These are phyloP conservation scores for Gremmenia infestans DNA, from an alignment of 2,329 filamentous ascomycete species.

Conservation along the genomic window DNA sequence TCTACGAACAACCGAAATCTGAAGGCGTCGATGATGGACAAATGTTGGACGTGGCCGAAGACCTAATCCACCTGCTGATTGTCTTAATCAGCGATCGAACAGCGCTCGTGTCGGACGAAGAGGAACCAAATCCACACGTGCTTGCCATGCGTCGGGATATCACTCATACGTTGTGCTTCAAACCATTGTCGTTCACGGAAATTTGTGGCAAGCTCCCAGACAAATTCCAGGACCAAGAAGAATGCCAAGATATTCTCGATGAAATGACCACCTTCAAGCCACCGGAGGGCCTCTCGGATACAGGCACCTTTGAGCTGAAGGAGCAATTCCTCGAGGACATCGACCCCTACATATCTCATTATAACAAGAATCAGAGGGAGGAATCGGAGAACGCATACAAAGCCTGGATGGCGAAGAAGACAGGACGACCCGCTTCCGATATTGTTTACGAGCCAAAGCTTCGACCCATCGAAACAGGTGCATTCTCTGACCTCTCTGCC, in stretches of 20 bases:
- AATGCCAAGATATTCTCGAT: constrained; percentile 78
- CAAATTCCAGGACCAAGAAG: constrained; percentile 81
- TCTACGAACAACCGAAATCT: constrained; percentile 63
- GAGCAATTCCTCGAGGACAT: constrained; percentile 80
- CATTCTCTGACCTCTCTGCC: constrained; percentile 68
- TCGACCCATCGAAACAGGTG: constrained; percentile 67
- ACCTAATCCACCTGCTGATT: constrained; percentile 91
- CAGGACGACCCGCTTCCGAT: constrained; percentile 72
- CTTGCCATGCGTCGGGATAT: constrained; percentile 82
- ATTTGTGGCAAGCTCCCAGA: constrained; percentile 82
- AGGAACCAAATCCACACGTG: constrained; percentile 60
- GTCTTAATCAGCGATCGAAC: constrained; percentile 85
- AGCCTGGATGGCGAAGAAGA: constrained; percentile 80
- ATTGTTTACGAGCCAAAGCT: constrained; percentile 90
- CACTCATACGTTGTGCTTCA: constrained; percentile 91
- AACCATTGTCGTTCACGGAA: constrained; percentile 90
- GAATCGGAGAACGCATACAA: constrained; percentile 89
- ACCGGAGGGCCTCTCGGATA: constrained; percentile 86
- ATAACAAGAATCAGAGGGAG: constrained; percentile 93
- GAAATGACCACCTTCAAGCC: constrained; percentile 86
- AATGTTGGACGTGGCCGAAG: constrained; percentile 88
- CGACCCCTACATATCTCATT: constrained; percentile 94
- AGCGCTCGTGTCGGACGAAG: constrained; percentile 64
- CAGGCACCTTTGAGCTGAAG: constrained; percentile 90
- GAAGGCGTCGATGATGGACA: constrained; percentile 80